Base-by-base conservation (phyloP, 176 grass and related monocot genomes). In the Cenchrus fungigraminus region DNA sequence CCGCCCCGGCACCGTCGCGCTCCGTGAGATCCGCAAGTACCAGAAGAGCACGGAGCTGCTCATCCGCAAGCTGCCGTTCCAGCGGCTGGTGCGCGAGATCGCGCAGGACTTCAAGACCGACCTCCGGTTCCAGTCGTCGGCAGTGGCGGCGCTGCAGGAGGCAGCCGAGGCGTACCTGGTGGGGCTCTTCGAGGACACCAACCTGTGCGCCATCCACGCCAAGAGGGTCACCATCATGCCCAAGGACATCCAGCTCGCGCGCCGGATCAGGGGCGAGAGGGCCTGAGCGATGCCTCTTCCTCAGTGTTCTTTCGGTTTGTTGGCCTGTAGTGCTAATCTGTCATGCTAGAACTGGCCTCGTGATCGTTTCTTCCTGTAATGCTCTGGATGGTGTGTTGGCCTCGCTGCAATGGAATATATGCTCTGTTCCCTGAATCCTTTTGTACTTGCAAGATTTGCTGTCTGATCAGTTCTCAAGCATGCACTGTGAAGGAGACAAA, bases 201-300 rank as follows among this genome's bases (percentile, higher is more conserved):
- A 98, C 79, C 91, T 98, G 49, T 98, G 96, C 68, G 96, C 93
- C 57, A 98, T 98, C 54, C 96, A 95, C 71, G 91, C 93, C 40
- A 98, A 98, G 91, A 40, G 91, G 6, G 93, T 98, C 29, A 98
- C 96, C 51, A 95, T 98, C 89, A 95, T 98, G 93, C 91, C 93
- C 20, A 98, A 98, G 89, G 96, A 98, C 64, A 94, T 98, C 81
- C 91, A 98, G 86, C 93, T 95, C 68, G 93, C 96, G 0, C 86
- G 93, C 12, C 90, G 96, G 58, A 95, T 98, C 63, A 85, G 96
- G 51, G 93, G 96, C 43, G 91, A 98, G 89, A 91, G 95, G 83
- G 95, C 95, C 2, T 98, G 80, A 86, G 20, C 42, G 31, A 19
- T n/a, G 56, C 19, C 34, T 9, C 43, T 47, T 12, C 11, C 20